Percentiles rank a stretch among this genome's conserved stretches.
These are phyloP conservation scores for Solanum clarkiae DNA, from an alignment of 257 asterid species.

Conservation along the genomic window DNA sequence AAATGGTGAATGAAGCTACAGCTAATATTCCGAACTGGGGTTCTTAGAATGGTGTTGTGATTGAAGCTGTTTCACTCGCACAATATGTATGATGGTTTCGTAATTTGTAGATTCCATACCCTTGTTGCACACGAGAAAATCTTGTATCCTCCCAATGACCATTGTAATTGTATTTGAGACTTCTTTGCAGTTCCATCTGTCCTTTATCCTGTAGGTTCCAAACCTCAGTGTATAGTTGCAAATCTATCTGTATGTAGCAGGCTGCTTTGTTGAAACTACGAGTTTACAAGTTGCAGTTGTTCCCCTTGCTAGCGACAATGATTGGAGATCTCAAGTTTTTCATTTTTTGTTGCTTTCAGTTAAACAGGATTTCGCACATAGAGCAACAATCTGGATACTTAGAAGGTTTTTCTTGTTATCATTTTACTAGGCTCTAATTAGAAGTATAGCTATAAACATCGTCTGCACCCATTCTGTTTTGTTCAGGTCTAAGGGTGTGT, in stretches of 20 bases:
- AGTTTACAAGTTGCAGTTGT: not conserved
- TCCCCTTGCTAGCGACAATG: not conserved
- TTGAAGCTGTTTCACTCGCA: not conserved
- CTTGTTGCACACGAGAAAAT: not conserved
- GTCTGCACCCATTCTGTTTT: not conserved
- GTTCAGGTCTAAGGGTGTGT: not conserved
- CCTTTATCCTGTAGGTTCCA: not conserved
- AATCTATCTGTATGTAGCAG: not conserved
- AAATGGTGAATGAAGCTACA: constrained; percentile 86
- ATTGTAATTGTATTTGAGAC: not conserved
- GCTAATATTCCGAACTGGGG: constrained; percentile 82
- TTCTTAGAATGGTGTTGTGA: constrained; percentile 16
- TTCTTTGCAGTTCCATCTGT: not conserved
- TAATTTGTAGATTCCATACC: not conserved
- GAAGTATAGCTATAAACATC: not conserved
- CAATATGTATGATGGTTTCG: not conserved
- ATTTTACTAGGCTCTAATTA: not conserved
- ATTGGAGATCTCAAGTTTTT: not conserved
- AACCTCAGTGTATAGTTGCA: not conserved
- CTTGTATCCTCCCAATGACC: not conserved
- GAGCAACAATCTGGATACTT: not conserved
- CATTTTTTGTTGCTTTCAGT: not conserved
- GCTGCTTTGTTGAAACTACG: not conserved
- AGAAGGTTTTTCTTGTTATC: not conserved
- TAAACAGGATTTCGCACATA: not conserved